Percentiles rank a stretch among this genome's conserved stretches.
phyloP scores from a whole-genome alignment of 768 basidiomycete species.

The Lanmaoa rubissima region DNA sequence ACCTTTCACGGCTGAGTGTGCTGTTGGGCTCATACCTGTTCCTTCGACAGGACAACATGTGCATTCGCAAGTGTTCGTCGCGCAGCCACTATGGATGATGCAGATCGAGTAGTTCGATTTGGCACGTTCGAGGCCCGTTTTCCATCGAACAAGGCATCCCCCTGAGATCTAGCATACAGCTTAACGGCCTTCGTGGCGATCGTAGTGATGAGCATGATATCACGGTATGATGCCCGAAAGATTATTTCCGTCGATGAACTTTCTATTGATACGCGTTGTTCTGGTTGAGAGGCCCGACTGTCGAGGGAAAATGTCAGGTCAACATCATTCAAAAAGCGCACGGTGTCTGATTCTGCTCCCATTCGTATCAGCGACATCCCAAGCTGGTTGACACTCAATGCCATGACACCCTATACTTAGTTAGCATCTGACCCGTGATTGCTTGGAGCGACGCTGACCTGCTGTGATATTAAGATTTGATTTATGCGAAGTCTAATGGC shows the following conservation, averaged over 20 bases:
- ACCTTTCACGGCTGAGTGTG: neutral
- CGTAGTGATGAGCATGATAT: constrained; percentile 83
- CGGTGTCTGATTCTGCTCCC: constrained; percentile 78
- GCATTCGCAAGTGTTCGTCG: constrained; percentile 34
- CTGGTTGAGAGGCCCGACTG: constrained; percentile 64
- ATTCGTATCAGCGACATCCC: constrained; percentile 95
- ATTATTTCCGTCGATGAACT: constrained; percentile 79
- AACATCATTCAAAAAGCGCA: constrained; percentile 90
- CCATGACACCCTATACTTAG: constrained; percentile 64
- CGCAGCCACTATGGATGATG: constrained; percentile 1
- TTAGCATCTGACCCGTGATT: constrained; percentile 9
- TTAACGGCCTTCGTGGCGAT: constrained; percentile 87
- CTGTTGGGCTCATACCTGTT: constrained; percentile 56
- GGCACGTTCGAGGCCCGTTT: constrained; percentile 10
- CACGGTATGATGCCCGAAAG: constrained; percentile 92
- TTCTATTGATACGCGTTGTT: constrained; percentile 82
- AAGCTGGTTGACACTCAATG: constrained; percentile 73
- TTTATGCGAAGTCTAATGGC: constrained; percentile 84
- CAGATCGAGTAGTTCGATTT: neutral
- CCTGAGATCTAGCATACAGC: constrained; percentile 55
- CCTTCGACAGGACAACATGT: constrained; percentile 65
- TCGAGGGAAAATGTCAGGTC: constrained; percentile 88
- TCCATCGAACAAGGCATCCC: constrained; percentile 5
- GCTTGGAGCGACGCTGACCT: constrained; percentile 50
- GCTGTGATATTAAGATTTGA: constrained; percentile 86